Conservation (phyloP, 345 rosid genomes). For the Eucalyptus shirleyi region DNA sequence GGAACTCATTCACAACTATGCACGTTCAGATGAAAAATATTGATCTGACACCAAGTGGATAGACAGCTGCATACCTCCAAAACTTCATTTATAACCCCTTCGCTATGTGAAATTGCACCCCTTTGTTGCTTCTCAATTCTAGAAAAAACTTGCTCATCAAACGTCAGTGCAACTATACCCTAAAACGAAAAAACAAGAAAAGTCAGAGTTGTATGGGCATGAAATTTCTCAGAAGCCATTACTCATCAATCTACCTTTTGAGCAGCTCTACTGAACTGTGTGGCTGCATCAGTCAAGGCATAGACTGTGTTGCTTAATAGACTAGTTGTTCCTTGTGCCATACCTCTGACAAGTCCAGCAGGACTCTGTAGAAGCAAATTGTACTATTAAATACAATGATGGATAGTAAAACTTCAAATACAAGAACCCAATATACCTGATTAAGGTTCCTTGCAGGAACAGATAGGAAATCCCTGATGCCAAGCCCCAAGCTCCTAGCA, state of each 20-base stretch:
- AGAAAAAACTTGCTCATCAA: constrained; percentile 79
- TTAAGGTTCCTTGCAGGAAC: constrained; percentile 72
- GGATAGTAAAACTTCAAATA: not conserved
- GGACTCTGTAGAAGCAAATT: constrained; percentile 53
- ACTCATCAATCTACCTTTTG: constrained; percentile 56
- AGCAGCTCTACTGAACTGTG: constrained; percentile 97
- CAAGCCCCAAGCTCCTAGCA: constrained; percentile 82
- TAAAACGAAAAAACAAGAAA: constrained; percentile 9
- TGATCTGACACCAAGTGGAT: not conserved
- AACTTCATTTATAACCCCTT: constrained; percentile 89
- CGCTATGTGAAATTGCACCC: constrained; percentile 67
- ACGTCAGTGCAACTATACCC: constrained; percentile 95
- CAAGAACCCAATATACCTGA: constrained; percentile 29
- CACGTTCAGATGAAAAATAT: not conserved
- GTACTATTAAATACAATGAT: not conserved
- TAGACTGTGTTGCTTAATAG: constrained; percentile 85
- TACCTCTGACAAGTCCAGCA: constrained; percentile 69
- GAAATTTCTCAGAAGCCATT: not conserved
- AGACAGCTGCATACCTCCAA: constrained; percentile 53
- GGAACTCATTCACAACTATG: not conserved
- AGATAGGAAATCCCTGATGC: constrained; percentile 81
- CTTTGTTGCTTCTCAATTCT: constrained; percentile 66
- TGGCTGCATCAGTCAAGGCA: constrained; percentile 93
- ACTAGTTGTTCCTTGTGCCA: constrained; percentile 93
- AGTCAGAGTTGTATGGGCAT: not conserved